Percentiles rank a stretch among this genome's conserved stretches.
Evolutionary conservation across 768 basidiomycete species (phyloP).

Genomic region (Boletus barrowsii): DNA sequence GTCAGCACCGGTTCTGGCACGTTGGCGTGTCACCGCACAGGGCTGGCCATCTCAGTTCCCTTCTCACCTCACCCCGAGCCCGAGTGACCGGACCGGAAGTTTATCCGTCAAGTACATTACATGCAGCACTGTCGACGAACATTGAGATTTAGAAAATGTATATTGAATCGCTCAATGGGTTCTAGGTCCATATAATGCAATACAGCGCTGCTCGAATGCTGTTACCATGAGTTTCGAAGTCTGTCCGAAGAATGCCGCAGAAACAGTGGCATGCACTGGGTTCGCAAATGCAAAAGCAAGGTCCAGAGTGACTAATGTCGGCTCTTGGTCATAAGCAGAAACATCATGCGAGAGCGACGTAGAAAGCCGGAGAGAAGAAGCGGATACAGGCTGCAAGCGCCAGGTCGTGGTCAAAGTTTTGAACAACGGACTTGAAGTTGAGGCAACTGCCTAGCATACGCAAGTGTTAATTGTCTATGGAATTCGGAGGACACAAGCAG

Average conservation of each 20-base stretch:
- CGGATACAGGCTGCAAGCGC: conserved; percentile 63
- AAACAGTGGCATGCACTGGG: conserved; percentile 81
- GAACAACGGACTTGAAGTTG: conserved; percentile 71
- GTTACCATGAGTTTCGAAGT: conserved; percentile 87
- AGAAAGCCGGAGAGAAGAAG: conserved; percentile 40
- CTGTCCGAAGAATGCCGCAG: conserved; percentile 80
- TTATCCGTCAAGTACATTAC: no score
- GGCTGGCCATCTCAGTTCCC: no score
- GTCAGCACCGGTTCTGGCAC: conserved; percentile 1
- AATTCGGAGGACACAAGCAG: not conserved
- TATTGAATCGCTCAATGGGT: conserved; percentile 9
- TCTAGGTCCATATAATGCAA: conserved; percentile 61
- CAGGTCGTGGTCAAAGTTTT: conserved; percentile 68
- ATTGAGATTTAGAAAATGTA: not conserved
- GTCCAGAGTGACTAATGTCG: conserved; percentile 84
- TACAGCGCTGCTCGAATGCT: conserved; percentile 87
- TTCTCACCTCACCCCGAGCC: no score
- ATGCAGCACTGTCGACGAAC: not conserved
- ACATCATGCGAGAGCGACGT: conserved; percentile 7
- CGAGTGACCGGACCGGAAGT: no score
- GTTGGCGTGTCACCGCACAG: not conserved
- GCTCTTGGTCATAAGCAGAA: conserved; percentile 29
- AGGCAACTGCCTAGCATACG: conserved; percentile 58
- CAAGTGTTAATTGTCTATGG: conserved; percentile 7
- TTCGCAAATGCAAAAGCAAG: conserved; percentile 84